These are phyloP conservation scores for Vanrija pseudolonga DNA, from an alignment of 1,284 basidiomycete species.

Conservation along the genomic window DNA sequence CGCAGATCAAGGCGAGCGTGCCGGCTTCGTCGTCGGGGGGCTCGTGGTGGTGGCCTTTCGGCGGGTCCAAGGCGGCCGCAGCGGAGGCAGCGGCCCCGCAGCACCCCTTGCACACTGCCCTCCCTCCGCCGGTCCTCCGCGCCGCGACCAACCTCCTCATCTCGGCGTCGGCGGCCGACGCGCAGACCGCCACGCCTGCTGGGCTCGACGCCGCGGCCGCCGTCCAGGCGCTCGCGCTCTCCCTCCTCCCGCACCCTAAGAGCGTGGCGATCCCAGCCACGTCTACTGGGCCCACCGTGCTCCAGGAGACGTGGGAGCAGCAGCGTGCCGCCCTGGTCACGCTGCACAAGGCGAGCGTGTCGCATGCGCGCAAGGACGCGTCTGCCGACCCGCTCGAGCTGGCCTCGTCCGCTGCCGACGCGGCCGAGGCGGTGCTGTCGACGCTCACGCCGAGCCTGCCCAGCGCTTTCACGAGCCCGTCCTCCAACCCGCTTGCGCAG, in stretches of 20 bases:
- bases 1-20: background rate
- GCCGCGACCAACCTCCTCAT: constrained; percentile 63
- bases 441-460: constrained; percentile 53
- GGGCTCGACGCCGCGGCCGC: constrained; percentile 77
- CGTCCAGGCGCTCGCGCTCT: constrained; percentile 71
- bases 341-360: constrained; percentile 70
- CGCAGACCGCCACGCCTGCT: constrained; percentile 59
- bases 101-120: constrained; percentile 1
- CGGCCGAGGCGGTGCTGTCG: constrained; percentile 63
- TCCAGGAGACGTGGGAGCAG: constrained; percentile 61
- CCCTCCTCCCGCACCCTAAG: constrained; percentile 65
- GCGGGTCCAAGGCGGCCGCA: background rate
- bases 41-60: constrained; percentile 1
- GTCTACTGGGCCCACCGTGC: constrained; percentile 59
- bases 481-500: constrained; percentile 18
- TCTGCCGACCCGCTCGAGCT: constrained; percentile 55
- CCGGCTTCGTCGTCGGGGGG: background rate
- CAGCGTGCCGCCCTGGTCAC: constrained; percentile 69
- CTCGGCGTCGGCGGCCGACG: constrained; percentile 65
- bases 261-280: constrained; percentile 51
- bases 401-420: constrained; percentile 60
- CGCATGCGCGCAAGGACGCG: constrained; percentile 56
- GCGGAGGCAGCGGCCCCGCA: constrained; percentile 1
- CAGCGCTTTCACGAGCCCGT: constrained; percentile 29
- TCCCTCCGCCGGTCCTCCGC: constrained; percentile 58